Conservation (phyloP, 257 asterid genomes). For the Solanum clarkiae region DNA sequence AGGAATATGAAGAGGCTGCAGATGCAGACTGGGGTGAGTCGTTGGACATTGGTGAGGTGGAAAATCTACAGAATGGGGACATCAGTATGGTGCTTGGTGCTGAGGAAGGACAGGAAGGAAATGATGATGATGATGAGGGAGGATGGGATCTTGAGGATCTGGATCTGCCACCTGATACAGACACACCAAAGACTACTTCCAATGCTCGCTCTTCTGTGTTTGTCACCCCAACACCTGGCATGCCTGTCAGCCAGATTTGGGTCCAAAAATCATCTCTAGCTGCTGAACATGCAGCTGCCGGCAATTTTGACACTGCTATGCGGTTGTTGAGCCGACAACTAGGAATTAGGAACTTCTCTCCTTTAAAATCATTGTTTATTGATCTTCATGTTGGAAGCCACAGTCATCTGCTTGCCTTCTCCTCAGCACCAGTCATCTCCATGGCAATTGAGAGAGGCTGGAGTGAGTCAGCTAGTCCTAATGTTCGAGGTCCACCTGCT, state of each 20-base stretch:
- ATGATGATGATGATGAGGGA: slow-evolving; percentile 24
- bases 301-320: slow-evolving; percentile 89
- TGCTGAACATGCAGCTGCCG: slow-evolving; percentile 93
- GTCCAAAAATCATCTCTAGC: slow-evolving; percentile 82
- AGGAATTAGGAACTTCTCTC: slow-evolving; percentile 62
- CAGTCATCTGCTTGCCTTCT: slow-evolving; percentile 55
- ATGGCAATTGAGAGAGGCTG: slow-evolving; percentile 78
- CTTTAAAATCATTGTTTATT: slow-evolving; percentile 45
- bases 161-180: slow-evolving; percentile 76
- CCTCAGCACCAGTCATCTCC: slow-evolving; percentile 56
- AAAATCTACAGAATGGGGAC: slow-evolving; percentile 41
- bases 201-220: slow-evolving; percentile 51
- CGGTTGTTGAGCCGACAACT: slow-evolving; percentile 73
- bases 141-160: slow-evolving; percentile 98
- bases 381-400: slow-evolving; percentile 81
- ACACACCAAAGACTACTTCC: slow-evolving; percentile 49
- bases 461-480: slow-evolving; percentile 58
- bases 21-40: slow-evolving; percentile 48
- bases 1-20: slow-evolving; percentile 44
- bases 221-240: slow-evolving; percentile 70
- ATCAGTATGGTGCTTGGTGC: slow-evolving; percentile 25
- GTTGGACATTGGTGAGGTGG: slow-evolving; percentile 54
- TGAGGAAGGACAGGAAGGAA: slow-evolving; percentile 42
- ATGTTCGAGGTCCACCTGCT: slow-evolving; percentile 73
- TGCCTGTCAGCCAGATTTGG: slow-evolving; percentile 97